Conservation (phyloP, 306 rosid genomes). For the Rubus idaeus region DNA sequence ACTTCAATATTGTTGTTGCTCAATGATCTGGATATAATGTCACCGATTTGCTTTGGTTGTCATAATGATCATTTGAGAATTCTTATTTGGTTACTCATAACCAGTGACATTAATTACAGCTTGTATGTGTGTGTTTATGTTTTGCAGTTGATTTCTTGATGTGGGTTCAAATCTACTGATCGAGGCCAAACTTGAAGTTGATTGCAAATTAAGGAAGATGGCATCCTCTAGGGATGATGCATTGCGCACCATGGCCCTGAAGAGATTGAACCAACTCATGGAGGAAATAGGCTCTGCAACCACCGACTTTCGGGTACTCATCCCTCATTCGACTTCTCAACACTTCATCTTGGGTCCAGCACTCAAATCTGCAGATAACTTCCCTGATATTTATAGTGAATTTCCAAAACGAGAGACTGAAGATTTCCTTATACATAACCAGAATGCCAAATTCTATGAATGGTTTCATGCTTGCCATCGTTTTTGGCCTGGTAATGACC, state of each 20-base stretch:
- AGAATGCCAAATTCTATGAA: conserved; percentile 4
- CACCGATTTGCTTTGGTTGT: no score
- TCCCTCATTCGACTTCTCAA: not conserved
- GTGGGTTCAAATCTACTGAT: no score
- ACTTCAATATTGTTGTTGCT: not conserved
- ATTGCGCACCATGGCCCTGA: not conserved
- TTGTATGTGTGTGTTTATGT: not conserved
- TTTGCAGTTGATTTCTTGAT: conserved; percentile 3
- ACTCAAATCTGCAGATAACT: not conserved
- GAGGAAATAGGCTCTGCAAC: not conserved
- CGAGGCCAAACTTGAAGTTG: not conserved
- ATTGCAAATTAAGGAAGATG: not conserved
- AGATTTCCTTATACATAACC: not conserved
- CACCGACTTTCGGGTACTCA: not conserved
- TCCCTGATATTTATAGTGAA: not conserved
- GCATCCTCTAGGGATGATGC: not conserved
- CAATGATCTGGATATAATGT: not conserved
- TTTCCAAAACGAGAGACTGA: not conserved
- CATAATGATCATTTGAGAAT: not conserved
- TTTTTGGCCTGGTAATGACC: not conserved
- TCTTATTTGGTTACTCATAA: not conserved
- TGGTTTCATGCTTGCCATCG: not conserved
- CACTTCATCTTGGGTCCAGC: conserved; percentile 16
- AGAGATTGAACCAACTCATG: conserved; percentile 6
- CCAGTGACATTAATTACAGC: not conserved